Conservation (phyloP, 441 rosid genomes). For the Mallotus japonicus region DNA sequence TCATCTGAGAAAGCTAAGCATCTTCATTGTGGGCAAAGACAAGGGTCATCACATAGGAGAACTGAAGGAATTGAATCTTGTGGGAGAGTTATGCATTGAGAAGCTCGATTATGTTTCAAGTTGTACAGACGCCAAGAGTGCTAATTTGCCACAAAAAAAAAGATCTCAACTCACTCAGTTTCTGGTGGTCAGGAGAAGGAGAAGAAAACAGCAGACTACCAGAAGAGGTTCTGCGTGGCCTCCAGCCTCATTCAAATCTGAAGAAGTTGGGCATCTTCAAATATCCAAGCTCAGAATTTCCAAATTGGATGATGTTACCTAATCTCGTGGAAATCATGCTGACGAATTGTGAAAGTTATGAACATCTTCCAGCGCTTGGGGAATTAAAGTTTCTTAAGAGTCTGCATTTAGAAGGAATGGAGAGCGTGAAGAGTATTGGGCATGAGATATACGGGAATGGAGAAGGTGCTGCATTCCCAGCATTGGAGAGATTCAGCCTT, state of each 20-base stretch:
- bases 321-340: slow-evolving; percentile 22
- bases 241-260: slow-evolving; percentile 23
- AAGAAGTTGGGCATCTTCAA: background rate
- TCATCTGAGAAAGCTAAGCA: slow-evolving; percentile 18
- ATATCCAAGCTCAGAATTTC: slow-evolving; percentile 17
- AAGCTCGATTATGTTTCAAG: slow-evolving; percentile 11
- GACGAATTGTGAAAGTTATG: background rate
- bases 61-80: slow-evolving; percentile 21
- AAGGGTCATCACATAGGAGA: slow-evolving; percentile 9
- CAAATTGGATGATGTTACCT: slow-evolving; percentile 23
- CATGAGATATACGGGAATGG: slow-evolving; percentile 6
- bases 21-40: slow-evolving; percentile 20
- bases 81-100: slow-evolving; percentile 9
- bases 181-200: background rate
- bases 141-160: slow-evolving; percentile 19
- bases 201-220: background rate
- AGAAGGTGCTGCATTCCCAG: slow-evolving; percentile 4
- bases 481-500: slow-evolving; percentile 8
- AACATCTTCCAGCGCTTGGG: slow-evolving; percentile 26
- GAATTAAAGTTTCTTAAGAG: slow-evolving; percentile 14
- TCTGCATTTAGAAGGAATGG: background rate
- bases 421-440: slow-evolving; percentile 12
- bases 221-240: slow-evolving; percentile 2
- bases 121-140: slow-evolving; percentile 18
- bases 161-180: slow-evolving; percentile 6